Evolutionary conservation across 2,329 filamentous ascomycete species (phyloP), one percentile per base, ranked within the genome.

Genomic region (Ophiostoma piceae): DNA sequence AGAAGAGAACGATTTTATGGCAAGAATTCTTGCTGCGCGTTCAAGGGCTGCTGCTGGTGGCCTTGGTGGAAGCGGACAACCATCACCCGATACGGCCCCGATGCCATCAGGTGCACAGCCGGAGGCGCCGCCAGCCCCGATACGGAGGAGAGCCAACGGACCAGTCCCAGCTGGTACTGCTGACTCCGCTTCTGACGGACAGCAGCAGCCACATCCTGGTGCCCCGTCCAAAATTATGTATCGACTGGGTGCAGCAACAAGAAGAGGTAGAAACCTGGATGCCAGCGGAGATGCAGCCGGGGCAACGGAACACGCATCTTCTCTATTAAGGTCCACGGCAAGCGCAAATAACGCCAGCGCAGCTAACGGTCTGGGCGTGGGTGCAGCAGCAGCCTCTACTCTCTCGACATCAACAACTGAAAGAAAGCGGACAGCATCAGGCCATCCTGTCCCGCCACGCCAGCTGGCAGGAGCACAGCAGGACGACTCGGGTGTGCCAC

Each of bases 351-450:
- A 73, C 26, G 68, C 67, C 29, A 43, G 70, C 57, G 66, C 67
- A 14, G 5, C 43, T 26, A 43, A 43, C 26, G 39, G 12, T 22
- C n/a, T 68, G 22, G 69, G 57, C 1, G 5, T 65, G 16, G 29
- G 64, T 2, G 67, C 16, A 2, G 22, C 68, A 37, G 37, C 60
- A 5, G n/a, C 81, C 70, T 76, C 81, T 22, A 76, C 72, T 64
- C 69, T 79, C 73, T 74, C 82, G 72, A 72, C 78, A 19, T 78
- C 83, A 26, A 82, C 81, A 3, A 80, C 83, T 16, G 91, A 94
- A 71, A 88, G 93, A 77, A 98, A 97, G 80, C 88, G 94, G 74
- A 97, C 93, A 1, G 87, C 96, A n/a, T 97, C 94, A 57, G 94
- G 94, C 3, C 92, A 96, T 74, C 85, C 85, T 16, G 86, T 85